Base-by-base conservation (phyloP, 2,329 filamentous ascomycete species). In the Aspergillus flavus region DNA sequence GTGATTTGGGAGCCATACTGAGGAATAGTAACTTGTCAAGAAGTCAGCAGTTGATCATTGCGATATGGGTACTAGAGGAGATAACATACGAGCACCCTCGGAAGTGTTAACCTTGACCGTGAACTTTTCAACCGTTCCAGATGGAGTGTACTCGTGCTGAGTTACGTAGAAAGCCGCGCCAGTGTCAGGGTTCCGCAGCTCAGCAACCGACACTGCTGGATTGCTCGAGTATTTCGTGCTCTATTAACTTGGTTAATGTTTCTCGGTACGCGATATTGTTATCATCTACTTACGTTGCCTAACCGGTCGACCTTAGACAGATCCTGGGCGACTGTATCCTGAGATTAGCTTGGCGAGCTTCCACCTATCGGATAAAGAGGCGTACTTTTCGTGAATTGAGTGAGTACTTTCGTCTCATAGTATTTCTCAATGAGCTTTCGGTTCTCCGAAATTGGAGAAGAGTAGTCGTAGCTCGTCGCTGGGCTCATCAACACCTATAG, bases 381-480 rank as follows among this genome's bases (percentile, higher is more conserved):
- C 52, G 6, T 55, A 55, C 84, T 81, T 34, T 86, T 81, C 0
- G 86, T 87, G 70, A 89, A 89, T 63, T 88, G 71, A 1, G 84
- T 84, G 32, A 89, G 74, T 26, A 88, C 80, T 72, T 89, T 89
- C 0, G 86, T 88, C 73, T 89, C 87, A 62, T 85, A 85, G 70
- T 85, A 89, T 70, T 89, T 89, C 68, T 81, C 82, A 50, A 83
- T 83, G 23, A 89, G 84, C 11, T 78, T 78, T 14, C 87, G 81
- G 67, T 84, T 85, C 70, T 88, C 86, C 1, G 84, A 84, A 19
- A 89, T 86, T 0, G 87, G 86, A 4, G 86, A 84, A 6, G 84
- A 86, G 71, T 89, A 89, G 71, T 89, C 87, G 66, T 89, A 89
- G 36, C 85, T 87, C 3, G 84, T 86, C 1, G 83, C 86, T 34